Conservation (phyloP, 2,329 filamentous ascomycete species). For the Botrytis medusae region DNA sequence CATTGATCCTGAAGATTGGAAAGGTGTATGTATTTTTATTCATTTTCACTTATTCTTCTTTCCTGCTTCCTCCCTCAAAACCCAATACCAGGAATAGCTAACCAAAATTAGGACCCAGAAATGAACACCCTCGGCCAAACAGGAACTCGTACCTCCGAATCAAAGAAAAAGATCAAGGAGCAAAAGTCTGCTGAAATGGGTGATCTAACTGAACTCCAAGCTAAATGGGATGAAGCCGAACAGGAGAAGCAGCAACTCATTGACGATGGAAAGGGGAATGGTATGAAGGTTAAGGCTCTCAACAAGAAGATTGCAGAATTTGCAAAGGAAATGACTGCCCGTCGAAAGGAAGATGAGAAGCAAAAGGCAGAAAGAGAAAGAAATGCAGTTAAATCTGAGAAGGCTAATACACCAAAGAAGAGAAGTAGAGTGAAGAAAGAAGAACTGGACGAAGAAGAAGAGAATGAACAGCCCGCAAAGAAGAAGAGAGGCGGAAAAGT, state of each 20-base stretch:
- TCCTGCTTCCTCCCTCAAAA: not conserved
- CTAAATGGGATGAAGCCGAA: constrained; percentile 22
- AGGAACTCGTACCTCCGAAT: constrained; percentile 32
- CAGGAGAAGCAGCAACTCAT: not conserved
- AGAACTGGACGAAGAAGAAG: constrained; percentile 21
- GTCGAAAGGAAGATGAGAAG: constrained; percentile 12
- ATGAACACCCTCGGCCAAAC: constrained; percentile 39
- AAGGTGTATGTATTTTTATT: constrained; percentile 62
- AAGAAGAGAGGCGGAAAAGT: constrained; percentile 14
- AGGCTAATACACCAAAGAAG: constrained; percentile 28
- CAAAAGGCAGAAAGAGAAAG: not conserved
- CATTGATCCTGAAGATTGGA: constrained; percentile 84
- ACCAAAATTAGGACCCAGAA: constrained; percentile 37
- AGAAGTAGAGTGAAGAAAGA: constrained; percentile 20
- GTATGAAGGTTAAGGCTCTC: constrained; percentile 36
- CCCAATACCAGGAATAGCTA: not conserved
- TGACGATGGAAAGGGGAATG: constrained; percentile 20
- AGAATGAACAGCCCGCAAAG: constrained; percentile 15
- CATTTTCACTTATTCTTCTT: not conserved
- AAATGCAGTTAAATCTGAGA: not conserved
- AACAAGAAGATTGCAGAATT: constrained; percentile 32
- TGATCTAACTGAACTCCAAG: constrained; percentile 26
- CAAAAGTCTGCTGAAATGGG: constrained; percentile 26
- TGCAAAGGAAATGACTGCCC: not conserved
- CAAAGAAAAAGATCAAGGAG: constrained; percentile 31